Percentiles rank a stretch among this genome's conserved stretches.
Evolutionary conservation across 257 asterid species (phyloP).

Genomic region (Solanum ahanhuiri): DNA sequence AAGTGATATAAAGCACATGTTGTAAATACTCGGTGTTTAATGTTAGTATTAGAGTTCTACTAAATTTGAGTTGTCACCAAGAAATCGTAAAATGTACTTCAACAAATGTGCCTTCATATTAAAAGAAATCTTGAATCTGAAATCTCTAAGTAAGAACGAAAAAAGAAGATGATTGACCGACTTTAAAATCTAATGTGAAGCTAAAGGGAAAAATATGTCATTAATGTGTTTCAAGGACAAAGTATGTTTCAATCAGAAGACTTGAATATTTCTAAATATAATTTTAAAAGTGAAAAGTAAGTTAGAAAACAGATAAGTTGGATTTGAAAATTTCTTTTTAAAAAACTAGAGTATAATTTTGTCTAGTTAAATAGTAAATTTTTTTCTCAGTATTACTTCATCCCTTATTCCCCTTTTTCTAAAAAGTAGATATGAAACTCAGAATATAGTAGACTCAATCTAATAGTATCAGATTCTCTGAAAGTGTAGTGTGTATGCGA

Average conservation of each 20-base stretch:
- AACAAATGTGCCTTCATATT: no score
- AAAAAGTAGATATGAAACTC: not conserved
- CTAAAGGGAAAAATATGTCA: not conserved
- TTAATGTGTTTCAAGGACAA: not conserved
- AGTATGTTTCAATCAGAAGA: no score
- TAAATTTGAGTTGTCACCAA: no score
- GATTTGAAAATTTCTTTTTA: not conserved
- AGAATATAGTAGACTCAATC: not conserved
- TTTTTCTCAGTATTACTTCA: not conserved
- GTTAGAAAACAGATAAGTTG: no score
- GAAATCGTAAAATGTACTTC: no score
- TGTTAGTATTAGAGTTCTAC: fast-evolving
- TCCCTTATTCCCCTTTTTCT: not conserved
- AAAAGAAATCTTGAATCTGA: fast-evolving
- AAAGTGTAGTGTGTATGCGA: no score
- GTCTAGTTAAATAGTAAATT: no score
- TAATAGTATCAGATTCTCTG: not conserved
- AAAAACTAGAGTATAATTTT: no score
- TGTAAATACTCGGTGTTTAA: not conserved
- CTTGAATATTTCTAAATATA: not conserved
- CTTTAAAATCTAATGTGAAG: not conserved
- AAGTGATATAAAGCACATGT: not conserved
- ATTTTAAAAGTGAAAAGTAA: not conserved
- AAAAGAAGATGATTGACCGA: no score
- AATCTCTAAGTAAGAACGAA: not conserved